phyloP scores from a whole-genome alignment of 2,329 filamentous ascomycete genomes.

The Alternaria tenuissima region DNA sequence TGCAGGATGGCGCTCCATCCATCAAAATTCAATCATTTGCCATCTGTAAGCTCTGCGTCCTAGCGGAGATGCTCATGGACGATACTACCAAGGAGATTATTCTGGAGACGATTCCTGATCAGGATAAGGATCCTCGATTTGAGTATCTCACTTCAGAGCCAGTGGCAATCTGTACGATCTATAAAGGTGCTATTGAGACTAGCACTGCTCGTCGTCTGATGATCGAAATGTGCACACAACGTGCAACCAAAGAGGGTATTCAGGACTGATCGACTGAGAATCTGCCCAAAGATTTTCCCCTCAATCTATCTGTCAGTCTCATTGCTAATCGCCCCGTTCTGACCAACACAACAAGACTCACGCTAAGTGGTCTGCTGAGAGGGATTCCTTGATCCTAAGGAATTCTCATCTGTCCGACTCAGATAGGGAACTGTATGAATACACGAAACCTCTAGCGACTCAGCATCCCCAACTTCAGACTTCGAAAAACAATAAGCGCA shows the following conservation, averaged over 20 bases:
- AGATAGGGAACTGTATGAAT: no score
- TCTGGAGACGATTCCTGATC: background rate
- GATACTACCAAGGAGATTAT: background rate
- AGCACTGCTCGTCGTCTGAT: background rate
- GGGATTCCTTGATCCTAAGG: background rate
- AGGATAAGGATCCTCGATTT: background rate
- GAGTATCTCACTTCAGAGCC: background rate
- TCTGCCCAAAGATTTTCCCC: background rate
- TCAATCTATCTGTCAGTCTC: background rate
- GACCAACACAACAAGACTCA: background rate
- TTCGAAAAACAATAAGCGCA: no score
- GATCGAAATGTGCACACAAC: background rate
- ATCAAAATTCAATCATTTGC: no score
- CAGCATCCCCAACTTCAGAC: no score
- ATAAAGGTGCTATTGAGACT: background rate
- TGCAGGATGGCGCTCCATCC: no score
- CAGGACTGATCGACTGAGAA: background rate
- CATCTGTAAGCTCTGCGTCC: background rate
- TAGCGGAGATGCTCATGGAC: background rate
- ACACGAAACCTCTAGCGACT: no score
- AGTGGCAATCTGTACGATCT: background rate
- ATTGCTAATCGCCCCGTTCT: background rate
- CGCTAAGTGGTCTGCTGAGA: background rate
- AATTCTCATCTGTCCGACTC: no score
- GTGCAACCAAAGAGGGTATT: background rate